These are phyloP conservation scores for Podospora didyma DNA, from an alignment of 495 filamentous ascomycete genomes.

Conservation along the genomic window DNA sequence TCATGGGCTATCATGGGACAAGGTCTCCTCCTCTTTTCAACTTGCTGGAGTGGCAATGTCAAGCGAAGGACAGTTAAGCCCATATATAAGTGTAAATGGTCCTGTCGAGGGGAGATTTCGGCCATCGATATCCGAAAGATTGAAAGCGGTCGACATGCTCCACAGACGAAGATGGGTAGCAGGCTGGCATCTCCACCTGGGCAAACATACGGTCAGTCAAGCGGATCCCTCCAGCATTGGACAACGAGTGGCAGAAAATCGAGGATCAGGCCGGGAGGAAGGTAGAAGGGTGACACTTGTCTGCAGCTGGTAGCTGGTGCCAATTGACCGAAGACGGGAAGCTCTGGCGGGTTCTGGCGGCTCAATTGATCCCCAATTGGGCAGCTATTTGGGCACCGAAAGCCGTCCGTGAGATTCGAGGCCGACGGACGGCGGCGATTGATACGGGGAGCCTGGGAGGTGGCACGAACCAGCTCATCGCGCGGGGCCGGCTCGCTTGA, in stretches of 20 bases:
- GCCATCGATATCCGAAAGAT: no score
- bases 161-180: no score
- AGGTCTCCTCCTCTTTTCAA: no score
- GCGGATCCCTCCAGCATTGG: not conserved
- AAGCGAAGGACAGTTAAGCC: no score
- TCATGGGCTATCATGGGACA: no score
- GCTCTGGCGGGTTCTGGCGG: conserved; percentile 4
- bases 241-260: not conserved
- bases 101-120: no score
- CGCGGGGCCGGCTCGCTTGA: conserved; percentile 10
- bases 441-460: not conserved
- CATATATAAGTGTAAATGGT: no score
- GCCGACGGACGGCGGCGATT: not conserved
- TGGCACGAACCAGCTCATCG: conserved; percentile 14
- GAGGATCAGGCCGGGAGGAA: not conserved
- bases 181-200: not conserved
- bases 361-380: conserved; percentile 29
- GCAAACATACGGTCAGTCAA: not conserved
- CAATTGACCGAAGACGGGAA: not conserved
- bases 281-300: conserved; percentile 1
- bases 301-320: conserved; percentile 3
- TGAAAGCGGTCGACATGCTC: no score
- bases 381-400: conserved; percentile 28
- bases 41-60: no score
- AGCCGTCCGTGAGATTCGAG: not conserved